Evolutionary conservation across 768 basidiomycete species (phyloP), one percentile per base, ranked within the genome.

Genomic region (Kwoniella bestiolae): DNA sequence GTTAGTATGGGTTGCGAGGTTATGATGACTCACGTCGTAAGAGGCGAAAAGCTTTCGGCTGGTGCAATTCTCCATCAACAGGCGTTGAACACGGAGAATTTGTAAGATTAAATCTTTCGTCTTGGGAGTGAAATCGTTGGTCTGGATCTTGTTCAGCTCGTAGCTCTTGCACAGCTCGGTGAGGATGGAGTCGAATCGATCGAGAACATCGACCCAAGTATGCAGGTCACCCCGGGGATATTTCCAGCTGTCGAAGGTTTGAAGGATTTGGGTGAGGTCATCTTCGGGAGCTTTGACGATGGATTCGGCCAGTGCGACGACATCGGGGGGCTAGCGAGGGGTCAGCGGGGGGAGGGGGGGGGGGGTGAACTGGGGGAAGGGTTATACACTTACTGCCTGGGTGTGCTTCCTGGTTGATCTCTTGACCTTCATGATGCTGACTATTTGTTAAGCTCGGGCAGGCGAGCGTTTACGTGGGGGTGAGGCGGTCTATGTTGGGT

Each of bases 211-310:
- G 80, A 92, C 88, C 96, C 96, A 99, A 62, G 91, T 88, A 82
- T 96, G 93, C 66, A 99, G 86, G 84, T 99, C 96, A 61, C 94
- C 94, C 68, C 96, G 87, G 35, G 94, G 92, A 90, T 92, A 98
- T 79, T 86, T 89, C 96, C 96, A 99, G 3, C 84, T 80, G 72
- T 90, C 87, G 75, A 94, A 88, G 66, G 85, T 81, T 32, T 85
- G 81, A 63, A 98, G 85, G 63, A 89, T 84, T 55, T 86, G 82
- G 3, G 88, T 83, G 29, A 98, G 84, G 69, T 92, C 88, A 44
- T 91, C 87, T 64, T 87, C 88, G 3, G 87, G 82, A 3, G 90
- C 88, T 65, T 84, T 84, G 49, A 86, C 77, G 31, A 96, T 84
- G 70, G 84, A 89, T 62, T 84, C 83, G 71, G 96, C 91, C 77